Percentiles rank a stretch among this genome's conserved stretches.
phyloP scores from a whole-genome alignment of 495 filamentous ascomycete species.

The Evansstolkia leycettana region DNA sequence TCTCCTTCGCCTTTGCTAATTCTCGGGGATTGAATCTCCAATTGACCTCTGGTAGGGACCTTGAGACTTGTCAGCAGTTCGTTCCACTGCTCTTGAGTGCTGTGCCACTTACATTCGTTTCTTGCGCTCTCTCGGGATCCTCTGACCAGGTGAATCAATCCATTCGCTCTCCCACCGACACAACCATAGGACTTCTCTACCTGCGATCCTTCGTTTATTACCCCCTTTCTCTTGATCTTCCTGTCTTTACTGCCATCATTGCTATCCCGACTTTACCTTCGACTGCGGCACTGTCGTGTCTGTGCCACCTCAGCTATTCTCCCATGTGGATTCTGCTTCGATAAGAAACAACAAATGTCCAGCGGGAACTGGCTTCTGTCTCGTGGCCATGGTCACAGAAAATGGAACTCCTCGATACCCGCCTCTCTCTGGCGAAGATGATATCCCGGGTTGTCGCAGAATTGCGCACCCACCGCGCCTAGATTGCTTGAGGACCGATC shows the following conservation, averaged over 20 bases:
- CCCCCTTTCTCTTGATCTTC: too few relatives aligned
- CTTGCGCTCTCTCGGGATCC: background rate
- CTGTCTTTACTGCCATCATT: background rate
- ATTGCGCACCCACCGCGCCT: slow-evolving; percentile 21
- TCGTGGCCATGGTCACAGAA: slow-evolving; percentile 41
- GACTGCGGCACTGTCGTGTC: background rate
- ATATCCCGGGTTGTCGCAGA: slow-evolving; percentile 23
- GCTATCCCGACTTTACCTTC: slow-evolving; percentile 1
- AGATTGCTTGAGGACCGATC: slow-evolving; percentile 21
- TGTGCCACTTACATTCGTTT: background rate
- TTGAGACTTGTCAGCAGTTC: slow-evolving; percentile 3
- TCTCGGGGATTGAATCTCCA: slow-evolving; percentile 10
- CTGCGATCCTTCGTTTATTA: too few relatives aligned
- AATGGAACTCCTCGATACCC: slow-evolving; percentile 28
- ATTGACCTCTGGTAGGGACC: slow-evolving; percentile 17
- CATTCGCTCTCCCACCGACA: too few relatives aligned
- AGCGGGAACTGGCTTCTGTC: slow-evolving; percentile 26
- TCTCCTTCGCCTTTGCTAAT: slow-evolving; percentile 1
- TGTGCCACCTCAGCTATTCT: background rate
- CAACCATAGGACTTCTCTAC: too few relatives aligned
- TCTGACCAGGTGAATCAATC: background rate
- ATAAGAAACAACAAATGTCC: slow-evolving; percentile 32
- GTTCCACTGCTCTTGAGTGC: too few relatives aligned
- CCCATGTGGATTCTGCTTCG: slow-evolving; percentile 2
- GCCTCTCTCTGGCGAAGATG: slow-evolving; percentile 21